A percentile compares a stretch with the other conserved stretches of the same genome.
These are phyloP conservation scores for Fusarium redolens DNA, from an alignment of 2,329 filamentous ascomycete genomes.

Conservation along the genomic window DNA sequence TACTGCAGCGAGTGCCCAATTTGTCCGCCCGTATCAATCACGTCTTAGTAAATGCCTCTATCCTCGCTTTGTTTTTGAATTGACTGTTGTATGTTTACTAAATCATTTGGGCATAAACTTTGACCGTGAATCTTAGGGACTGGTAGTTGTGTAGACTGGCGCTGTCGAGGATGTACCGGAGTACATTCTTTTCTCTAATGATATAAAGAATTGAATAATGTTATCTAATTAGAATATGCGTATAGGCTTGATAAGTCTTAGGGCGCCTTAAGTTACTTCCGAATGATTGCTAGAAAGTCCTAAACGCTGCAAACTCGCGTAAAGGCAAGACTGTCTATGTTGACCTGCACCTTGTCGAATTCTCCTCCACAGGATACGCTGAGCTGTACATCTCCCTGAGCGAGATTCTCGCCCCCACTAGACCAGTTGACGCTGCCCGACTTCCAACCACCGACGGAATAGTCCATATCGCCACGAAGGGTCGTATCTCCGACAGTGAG, in stretches of 20 bases:
- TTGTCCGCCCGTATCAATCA: too few relatives aligned
- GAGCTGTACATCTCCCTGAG: neutral
- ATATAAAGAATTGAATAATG: too few relatives aligned
- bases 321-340: neutral
- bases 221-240: neutral
- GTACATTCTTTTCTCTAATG: fast-evolving
- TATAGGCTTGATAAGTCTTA: fast-evolving
- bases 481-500: neutral
- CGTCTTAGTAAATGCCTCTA: too few relatives aligned
- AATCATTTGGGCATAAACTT: too few relatives aligned
- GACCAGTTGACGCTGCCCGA: neutral
- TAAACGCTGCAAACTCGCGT: neutral
- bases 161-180: fast-evolving
- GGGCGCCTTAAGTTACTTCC: fast-evolving
- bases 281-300: fast-evolving
- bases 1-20: too few relatives aligned
- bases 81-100: too few relatives aligned
- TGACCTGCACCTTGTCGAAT: neutral
- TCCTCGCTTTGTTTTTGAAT: too few relatives aligned
- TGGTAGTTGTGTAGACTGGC: too few relatives aligned
- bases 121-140: too few relatives aligned
- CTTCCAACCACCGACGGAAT: neutral
- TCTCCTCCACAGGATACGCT: neutral
- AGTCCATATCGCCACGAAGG: fast-evolving
- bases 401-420: neutral